phyloP scores from a whole-genome alignment of 768 basidiomycete genomes.

The Leccinum subgranulosum region DNA sequence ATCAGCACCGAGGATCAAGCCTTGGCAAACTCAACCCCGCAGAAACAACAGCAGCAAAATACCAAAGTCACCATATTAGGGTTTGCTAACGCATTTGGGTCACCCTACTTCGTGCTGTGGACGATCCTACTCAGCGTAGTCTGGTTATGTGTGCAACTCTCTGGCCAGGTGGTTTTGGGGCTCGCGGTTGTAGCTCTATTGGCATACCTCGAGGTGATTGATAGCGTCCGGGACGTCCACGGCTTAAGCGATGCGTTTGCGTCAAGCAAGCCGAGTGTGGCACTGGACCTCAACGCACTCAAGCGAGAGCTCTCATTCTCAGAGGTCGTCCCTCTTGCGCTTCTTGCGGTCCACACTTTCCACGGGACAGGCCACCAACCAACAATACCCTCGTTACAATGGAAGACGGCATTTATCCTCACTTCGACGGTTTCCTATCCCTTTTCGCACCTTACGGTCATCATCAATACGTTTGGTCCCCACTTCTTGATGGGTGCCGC shows the following conservation, averaged over 20 bases:
- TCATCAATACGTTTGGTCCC: conserved; percentile 76
- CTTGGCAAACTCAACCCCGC: background rate
- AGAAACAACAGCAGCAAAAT: conserved; percentile 29
- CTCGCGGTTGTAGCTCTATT: conserved; percentile 64
- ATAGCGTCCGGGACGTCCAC: conserved; percentile 73
- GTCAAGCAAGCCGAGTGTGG: conserved; percentile 44
- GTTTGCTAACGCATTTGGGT: conserved; percentile 87
- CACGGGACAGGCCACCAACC: conserved; percentile 92
- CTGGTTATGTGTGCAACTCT: conserved; percentile 60
- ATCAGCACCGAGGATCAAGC: conserved; percentile 37
- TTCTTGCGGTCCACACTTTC: conserved; percentile 76
- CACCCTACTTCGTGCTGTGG: conserved; percentile 85
- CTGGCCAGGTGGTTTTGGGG: conserved; percentile 76
- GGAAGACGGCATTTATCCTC: conserved; percentile 92
- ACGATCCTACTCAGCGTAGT: conserved; percentile 58
- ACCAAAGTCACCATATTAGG: conserved; percentile 65
- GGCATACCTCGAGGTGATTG: conserved; percentile 76
- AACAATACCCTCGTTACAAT: conserved; percentile 85
- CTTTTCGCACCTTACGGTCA: conserved; percentile 68
- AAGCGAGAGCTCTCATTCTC: conserved; percentile 49
- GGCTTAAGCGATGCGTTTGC: conserved; percentile 51
- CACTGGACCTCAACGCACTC: conserved; percentile 30
- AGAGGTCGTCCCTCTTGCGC: conserved; percentile 69
- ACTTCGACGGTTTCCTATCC: conserved; percentile 66
- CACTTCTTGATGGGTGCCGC: conserved; percentile 64